Evolutionary conservation across 345 rosid genomes (phyloP).

Genomic region (Hypericum androsaemum): DNA sequence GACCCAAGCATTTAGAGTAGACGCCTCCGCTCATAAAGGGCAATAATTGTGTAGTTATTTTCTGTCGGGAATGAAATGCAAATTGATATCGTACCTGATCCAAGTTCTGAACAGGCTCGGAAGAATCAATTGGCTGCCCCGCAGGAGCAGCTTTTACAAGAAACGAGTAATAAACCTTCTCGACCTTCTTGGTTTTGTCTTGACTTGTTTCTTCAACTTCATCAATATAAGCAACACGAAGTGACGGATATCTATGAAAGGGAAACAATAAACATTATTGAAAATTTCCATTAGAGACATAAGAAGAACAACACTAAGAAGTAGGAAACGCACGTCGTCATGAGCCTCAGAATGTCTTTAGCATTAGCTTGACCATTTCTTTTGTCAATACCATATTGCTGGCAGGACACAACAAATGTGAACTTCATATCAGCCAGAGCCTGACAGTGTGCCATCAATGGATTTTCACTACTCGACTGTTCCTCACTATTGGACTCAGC

Average conservation of each 20-base stretch:
- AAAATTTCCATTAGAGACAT: conserved; percentile 8
- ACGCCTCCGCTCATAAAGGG: too few relatives aligned
- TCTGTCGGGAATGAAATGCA: too few relatives aligned
- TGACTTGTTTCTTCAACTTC: conserved; percentile 1
- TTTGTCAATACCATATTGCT: conserved; percentile 6
- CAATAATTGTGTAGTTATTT: too few relatives aligned
- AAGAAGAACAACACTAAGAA: conserved; percentile 7
- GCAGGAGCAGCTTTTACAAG: conserved; percentile 6
- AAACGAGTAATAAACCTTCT: conserved; percentile 4
- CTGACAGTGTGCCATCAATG: conserved; percentile 1
- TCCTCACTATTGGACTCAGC: neutral
- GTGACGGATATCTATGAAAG: conserved; percentile 5
- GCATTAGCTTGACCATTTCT: conserved; percentile 1
- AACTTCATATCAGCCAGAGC: conserved; percentile 7
- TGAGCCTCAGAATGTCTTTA: conserved; percentile 4
- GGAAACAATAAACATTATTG: conserved; percentile 3
- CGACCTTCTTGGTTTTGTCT: conserved; percentile 8
- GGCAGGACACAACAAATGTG: conserved; percentile 6
- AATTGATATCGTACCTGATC: conserved; percentile 2
- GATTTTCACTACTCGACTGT: conserved; percentile 3
- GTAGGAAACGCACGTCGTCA: conserved; percentile 6
- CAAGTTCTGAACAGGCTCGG: conserved; percentile 1
- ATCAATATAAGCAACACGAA: conserved; percentile 7
- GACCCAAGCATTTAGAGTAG: too few relatives aligned
- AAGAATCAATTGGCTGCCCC: conserved; percentile 7